Base-by-base conservation (phyloP, 106 monocot genomes). In the Apostasia shenzhenica region DNA sequence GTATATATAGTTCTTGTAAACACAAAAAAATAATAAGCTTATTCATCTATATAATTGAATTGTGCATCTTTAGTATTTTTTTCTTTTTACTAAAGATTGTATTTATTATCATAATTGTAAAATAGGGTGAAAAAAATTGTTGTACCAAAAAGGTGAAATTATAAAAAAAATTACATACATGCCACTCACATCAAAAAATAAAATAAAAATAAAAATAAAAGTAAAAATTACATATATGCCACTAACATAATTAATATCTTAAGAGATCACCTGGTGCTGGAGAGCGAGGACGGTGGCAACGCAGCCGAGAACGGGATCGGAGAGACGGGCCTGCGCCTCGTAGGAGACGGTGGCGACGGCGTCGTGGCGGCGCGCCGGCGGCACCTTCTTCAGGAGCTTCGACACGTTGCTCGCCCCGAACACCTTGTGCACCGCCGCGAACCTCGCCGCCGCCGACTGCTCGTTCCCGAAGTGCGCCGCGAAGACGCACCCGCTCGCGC, bases 391-490 rank as follows among this genome's bases (percentile, higher is more conserved):
- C 68, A 91, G 71, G 64, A 89, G 80, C 78, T 92, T 95, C 10
- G 95, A 81, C 8, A 86, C 91, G 63, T 95, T 95, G 78, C 91
- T 88, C 4, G 95, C 88, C 8, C 95, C 91, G 59, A 91, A 95
- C 63, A 95, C 85, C 71, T 76, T 88, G 79, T 91, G 95, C 73
- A 88, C 95, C 4, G 88, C 81, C 6, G 91, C 86, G 70, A 88
- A 90, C 73, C 82, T 61, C 53, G 82, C 78, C 68, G 74, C 76
- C 10, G 78, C 63, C 8, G 77, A 81, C 70, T 85, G 75, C 39
- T 81, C 88, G 11, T 74, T 43, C 41, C 59, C 75, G 55, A 95
- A 91, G 72, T 95, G 78, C 8, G 94, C 77, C 39, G 91, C 95
- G 69, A 95, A 95, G 12, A 95, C 76, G 70, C 95, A 95, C n/a